A percentile compares a stretch with the other conserved stretches of the same genome.
These are phyloP conservation scores for Ligustrum vulgare DNA, from an alignment of 257 asterid species.

Conservation along the genomic window DNA sequence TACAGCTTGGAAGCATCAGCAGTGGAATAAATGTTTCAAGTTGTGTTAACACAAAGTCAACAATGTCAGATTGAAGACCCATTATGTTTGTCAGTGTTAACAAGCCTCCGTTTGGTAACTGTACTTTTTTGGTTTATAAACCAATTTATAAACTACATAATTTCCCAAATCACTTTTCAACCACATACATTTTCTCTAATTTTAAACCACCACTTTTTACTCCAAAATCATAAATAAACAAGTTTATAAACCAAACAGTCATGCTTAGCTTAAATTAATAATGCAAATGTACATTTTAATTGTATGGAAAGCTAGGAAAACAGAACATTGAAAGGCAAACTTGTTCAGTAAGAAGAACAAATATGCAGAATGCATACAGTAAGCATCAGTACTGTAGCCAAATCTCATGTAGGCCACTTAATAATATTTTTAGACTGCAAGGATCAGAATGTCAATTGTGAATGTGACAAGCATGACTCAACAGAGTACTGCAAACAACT, in stretches of 20 bases:
- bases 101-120: too few relatives aligned
- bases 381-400: not conserved
- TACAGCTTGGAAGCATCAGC: not conserved
- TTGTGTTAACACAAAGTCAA: not conserved
- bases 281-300: not conserved
- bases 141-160: too few relatives aligned
- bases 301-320: not conserved
- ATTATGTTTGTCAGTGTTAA: too few relatives aligned
- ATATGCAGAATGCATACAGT: not conserved
- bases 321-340: not conserved
- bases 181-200: too few relatives aligned
- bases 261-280: not conserved
- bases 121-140: too few relatives aligned
- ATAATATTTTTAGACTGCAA: not conserved
- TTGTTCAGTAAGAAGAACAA: not conserved
- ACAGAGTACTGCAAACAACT: not conserved
- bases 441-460: not conserved
- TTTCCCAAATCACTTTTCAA: too few relatives aligned
- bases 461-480: not conserved
- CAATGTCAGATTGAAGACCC: not conserved
- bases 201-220: too few relatives aligned
- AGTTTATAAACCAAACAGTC: too few relatives aligned
- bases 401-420: not conserved
- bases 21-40: constrained; percentile 6
- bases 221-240: too few relatives aligned